Percentiles rank a stretch among this genome's conserved stretches.
These are phyloP conservation scores for Mollisia scopiformis DNA, from an alignment of 2,329 filamentous ascomycete species.

Conservation along the genomic window DNA sequence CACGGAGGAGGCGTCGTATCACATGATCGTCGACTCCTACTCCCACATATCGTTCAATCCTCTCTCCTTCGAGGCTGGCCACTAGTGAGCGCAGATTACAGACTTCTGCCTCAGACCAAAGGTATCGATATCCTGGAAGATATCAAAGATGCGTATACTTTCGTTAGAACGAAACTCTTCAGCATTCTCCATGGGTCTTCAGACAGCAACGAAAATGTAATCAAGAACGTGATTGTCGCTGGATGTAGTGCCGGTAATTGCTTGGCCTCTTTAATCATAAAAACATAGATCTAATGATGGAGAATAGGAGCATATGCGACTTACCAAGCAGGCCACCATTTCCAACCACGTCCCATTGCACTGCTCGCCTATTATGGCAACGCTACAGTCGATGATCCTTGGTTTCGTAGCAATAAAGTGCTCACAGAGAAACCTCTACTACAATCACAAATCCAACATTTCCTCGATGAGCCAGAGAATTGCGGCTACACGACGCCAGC, in stretches of 20 bases:
- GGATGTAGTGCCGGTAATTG: not conserved
- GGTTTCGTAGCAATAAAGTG: not conserved
- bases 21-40: constrained; percentile 8
- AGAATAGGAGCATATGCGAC: not conserved
- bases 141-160: constrained; percentile 7
- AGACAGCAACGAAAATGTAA: not conserved
- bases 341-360: not conserved
- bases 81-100: constrained; percentile 13
- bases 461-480: not conserved
- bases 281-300: no score
- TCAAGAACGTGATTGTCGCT: not conserved
- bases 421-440: not conserved
- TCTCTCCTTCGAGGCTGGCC: constrained; percentile 10
- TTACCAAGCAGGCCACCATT: not conserved
- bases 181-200: not conserved
- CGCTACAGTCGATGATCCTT: not conserved
- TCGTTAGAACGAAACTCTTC: not conserved
- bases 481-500: not conserved
- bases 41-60: constrained; percentile 10
- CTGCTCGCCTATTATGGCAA: not conserved
- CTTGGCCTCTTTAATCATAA: no score
- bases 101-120: constrained; percentile 8
- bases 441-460: not conserved
- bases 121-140: constrained; percentile 12
- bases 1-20: constrained; percentile 10